These are phyloP conservation scores for Yamadazyma taylorii DNA, from an alignment of 1,139 yeast species.

Conservation along the genomic window DNA sequence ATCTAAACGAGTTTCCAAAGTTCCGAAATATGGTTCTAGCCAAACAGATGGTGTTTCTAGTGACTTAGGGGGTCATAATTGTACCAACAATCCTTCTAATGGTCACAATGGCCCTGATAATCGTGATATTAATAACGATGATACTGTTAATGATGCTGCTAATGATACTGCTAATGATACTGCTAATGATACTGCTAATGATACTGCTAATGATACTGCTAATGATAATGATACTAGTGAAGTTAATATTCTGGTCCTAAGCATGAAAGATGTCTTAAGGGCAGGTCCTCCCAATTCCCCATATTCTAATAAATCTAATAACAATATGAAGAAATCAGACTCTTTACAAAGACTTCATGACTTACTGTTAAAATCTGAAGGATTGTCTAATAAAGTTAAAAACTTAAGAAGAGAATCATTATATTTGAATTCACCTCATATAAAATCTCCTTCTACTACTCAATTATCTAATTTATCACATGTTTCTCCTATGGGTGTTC, in stretches of 20 bases:
- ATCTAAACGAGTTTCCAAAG: background rate
- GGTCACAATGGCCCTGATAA: too few species aligned
- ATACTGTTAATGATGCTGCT: too few species aligned
- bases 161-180: too few species aligned
- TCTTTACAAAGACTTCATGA: slow-evolving; percentile 25
- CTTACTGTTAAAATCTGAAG: slow-evolving; percentile 15
- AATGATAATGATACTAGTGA: slow-evolving; percentile 12
- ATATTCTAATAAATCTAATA: slow-evolving; percentile 8
- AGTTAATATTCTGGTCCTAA: slow-evolving; percentile 29
- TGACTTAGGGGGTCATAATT: too few species aligned
- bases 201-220: background rate
- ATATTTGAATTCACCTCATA: slow-evolving; percentile 12
- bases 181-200: slow-evolving; percentile 1
- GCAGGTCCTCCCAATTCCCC: slow-evolving; percentile 34
- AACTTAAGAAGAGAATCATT: slow-evolving; percentile 17
- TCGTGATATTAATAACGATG: too few species aligned
- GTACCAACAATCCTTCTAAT: too few species aligned
- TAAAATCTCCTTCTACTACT: slow-evolving; percentile 28
- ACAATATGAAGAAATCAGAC: slow-evolving; percentile 22
- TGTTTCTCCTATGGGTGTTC: background rate
- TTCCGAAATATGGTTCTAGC: too few species aligned
- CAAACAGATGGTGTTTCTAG: too few species aligned
- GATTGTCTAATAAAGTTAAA: slow-evolving; percentile 17
- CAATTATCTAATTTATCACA: slow-evolving; percentile 17
- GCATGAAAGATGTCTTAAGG: slow-evolving; percentile 31